phyloP scores from a whole-genome alignment of 169 alveolate genomes.

The Cryptosporidium bovis region DNA sequence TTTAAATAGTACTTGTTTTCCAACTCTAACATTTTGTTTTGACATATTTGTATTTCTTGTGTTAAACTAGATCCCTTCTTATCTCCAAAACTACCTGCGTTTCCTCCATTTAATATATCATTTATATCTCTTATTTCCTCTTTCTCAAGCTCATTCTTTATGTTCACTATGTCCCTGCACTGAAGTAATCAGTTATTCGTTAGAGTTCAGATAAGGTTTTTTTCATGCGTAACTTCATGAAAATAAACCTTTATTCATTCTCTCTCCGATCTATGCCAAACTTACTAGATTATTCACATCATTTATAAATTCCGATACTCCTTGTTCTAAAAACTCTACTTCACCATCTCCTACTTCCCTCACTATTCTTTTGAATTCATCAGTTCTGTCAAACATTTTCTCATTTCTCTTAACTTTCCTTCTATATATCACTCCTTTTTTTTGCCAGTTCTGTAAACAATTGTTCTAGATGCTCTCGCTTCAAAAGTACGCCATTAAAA shows the following conservation, averaged over 20 bases:
- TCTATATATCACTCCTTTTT: too few relatives aligned
- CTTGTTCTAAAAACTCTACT: not conserved
- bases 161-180: conserved; percentile 27
- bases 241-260: too few relatives aligned
- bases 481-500: too few relatives aligned
- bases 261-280: not conserved
- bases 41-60: conserved; percentile 43
- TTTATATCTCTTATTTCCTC: conserved; percentile 18
- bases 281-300: conserved; percentile 53
- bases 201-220: not conserved
- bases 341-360: not conserved
- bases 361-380: not conserved
- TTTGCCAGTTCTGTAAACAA: too few relatives aligned
- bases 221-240: too few relatives aligned
- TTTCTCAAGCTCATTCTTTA: conserved; percentile 41
- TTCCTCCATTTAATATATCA: not conserved
- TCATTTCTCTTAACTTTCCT: not conserved
- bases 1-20: conserved; percentile 4
- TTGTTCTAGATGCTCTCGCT: too few relatives aligned
- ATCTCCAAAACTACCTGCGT: not conserved
- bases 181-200: not conserved
- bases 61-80: conserved; percentile 12
- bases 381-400: conserved; percentile 38
- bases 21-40: conserved; percentile 23
- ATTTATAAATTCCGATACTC: conserved; percentile 23